Evolutionary conservation across 441 rosid genomes (phyloP).

Genomic region (Pelargonium australe): DNA sequence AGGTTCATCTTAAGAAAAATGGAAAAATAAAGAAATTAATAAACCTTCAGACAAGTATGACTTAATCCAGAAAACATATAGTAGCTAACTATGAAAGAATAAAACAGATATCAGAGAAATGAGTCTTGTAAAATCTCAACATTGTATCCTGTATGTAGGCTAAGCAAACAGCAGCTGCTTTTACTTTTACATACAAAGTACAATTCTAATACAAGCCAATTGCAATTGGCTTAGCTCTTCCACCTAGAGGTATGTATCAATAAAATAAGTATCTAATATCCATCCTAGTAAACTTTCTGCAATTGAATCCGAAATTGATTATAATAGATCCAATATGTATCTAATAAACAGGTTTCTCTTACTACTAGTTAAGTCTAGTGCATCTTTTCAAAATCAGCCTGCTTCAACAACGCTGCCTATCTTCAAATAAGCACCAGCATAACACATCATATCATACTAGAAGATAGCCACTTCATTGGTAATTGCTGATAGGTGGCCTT

Average conservation of each 20-base stretch:
- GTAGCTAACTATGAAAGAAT: background rate
- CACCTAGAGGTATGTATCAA: background rate
- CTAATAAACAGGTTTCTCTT: background rate
- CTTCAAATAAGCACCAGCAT: background rate
- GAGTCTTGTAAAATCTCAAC: background rate
- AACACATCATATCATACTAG: no score
- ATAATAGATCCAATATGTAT: background rate
- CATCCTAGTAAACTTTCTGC: background rate
- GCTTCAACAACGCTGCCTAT: background rate
- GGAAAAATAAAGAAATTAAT: no score
- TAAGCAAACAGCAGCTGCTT: background rate
- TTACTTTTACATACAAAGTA: background rate
- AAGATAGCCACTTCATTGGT: no score
- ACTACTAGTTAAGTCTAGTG: background rate
- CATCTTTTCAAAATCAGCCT: background rate
- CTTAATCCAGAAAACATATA: background rate
- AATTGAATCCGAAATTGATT: background rate
- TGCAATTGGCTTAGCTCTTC: background rate
- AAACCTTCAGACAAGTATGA: no score
- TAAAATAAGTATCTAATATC: background rate
- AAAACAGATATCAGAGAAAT: background rate
- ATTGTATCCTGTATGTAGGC: background rate
- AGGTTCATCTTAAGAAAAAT: background rate
- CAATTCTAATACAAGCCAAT: background rate
- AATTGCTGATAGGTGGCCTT: background rate